Conservation (phyloP, 495 filamentous ascomycete species). For the Penicillium daleae region DNA sequence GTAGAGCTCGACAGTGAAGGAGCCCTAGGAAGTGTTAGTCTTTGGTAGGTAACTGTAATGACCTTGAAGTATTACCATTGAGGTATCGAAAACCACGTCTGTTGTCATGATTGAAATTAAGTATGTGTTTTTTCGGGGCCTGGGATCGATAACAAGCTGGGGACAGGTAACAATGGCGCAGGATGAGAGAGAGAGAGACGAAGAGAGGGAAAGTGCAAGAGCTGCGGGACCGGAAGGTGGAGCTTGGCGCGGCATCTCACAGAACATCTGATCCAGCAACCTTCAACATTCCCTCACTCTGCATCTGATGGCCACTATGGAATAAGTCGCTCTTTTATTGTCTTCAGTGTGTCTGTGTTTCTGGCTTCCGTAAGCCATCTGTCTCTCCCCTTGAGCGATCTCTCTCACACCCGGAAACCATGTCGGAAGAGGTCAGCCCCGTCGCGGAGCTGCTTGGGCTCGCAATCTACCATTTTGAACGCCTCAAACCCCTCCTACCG, state of each 20-base stretch:
- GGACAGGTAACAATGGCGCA: background rate
- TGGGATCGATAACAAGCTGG: background rate
- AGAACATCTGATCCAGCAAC: conserved; percentile 23
- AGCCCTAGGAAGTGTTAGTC: conserved; percentile 59
- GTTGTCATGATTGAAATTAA: conserved; percentile 63
- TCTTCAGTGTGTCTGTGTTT: background rate
- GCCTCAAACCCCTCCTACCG: conserved; percentile 58
- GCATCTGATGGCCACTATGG: conserved; percentile 14
- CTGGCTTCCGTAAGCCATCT: background rate
- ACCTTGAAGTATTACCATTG: conserved; percentile 60
- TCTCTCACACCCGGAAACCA: conserved; percentile 14
- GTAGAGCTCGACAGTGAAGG: conserved; percentile 89
- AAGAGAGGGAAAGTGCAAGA: conserved; percentile 9
- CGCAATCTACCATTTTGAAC: conserved; percentile 53
- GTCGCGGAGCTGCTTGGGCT: conserved; percentile 53
- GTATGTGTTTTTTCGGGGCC: background rate
- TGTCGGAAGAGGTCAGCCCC: conserved; percentile 48
- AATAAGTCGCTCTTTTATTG: conserved; percentile 17
- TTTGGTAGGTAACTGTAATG: background rate
- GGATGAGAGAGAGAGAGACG: conserved; percentile 6
- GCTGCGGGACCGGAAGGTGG: conserved; percentile 13
- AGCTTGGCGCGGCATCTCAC: conserved; percentile 22
- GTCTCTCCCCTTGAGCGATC: background rate
- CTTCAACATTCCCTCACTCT: conserved; percentile 17
- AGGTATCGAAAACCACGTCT: conserved; percentile 76